These are phyloP conservation scores for Kazachstania bromeliacearum DNA, from an alignment of 805 yeast genomes.

Conservation along the genomic window DNA sequence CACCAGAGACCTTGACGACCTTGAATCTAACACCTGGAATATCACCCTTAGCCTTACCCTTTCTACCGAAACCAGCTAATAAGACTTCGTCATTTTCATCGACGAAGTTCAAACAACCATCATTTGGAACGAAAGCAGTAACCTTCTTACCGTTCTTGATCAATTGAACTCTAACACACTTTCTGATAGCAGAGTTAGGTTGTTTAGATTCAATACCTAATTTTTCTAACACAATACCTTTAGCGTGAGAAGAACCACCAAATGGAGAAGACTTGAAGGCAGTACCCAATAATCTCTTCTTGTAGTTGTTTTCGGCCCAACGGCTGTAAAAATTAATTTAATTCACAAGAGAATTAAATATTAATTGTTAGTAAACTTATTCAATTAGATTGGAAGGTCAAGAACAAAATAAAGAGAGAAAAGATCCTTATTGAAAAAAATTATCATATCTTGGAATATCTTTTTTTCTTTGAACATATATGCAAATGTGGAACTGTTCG, in stretches of 20 bases:
- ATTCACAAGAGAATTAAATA: not conserved
- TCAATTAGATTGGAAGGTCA: no score
- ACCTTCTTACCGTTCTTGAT: conserved; percentile 99
- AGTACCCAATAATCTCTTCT: conserved; percentile 98
- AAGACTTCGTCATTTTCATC: conserved; percentile 99
- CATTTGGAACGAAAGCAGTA: conserved; percentile 99
- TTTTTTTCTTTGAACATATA: no score
- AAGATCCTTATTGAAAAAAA: no score
- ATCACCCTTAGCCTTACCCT: conserved; percentile 99
- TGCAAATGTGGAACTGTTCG: no score
- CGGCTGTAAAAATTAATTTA: conserved; percentile 37
- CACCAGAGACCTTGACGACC: conserved; percentile 99
- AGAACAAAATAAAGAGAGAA: no score
- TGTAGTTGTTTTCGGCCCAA: conserved; percentile 98
- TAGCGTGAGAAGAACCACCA: conserved; percentile 99
- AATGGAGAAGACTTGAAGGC: conserved; percentile 99
- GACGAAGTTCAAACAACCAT: conserved; percentile 99
- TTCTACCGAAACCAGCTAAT: conserved; percentile 99
- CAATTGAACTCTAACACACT: conserved; percentile 99
- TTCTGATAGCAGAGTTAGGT: conserved; percentile 99
- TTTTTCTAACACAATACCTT: conserved; percentile 99
- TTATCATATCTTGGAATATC: no score
- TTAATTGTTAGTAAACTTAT: no score
- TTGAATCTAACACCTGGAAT: conserved; percentile 99
- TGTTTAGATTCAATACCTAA: conserved; percentile 99